These are phyloP conservation scores for Phytophthora gonapodyides DNA, from an alignment of 352 stramenopile genomes.

Conservation along the genomic window DNA sequence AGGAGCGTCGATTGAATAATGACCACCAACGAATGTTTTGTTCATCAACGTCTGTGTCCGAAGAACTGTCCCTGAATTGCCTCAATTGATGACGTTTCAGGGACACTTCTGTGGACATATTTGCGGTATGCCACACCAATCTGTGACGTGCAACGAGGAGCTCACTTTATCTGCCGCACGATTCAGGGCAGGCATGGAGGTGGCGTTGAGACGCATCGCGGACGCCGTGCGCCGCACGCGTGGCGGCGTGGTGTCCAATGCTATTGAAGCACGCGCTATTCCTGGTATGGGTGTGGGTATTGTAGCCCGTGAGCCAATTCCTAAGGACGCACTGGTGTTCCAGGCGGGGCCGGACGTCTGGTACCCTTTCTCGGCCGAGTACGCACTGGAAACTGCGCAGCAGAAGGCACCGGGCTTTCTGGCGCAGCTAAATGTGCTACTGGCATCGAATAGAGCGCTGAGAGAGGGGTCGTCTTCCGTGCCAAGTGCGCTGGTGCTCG, in stretches of 20 bases:
- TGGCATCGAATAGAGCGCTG: constrained; percentile 40
- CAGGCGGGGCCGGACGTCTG: constrained; percentile 58
- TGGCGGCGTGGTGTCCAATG: constrained; percentile 56
- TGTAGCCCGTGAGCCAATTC: constrained; percentile 54
- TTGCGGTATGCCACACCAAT: constrained; percentile 16
- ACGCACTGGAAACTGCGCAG: constrained; percentile 60
- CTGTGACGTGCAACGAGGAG: constrained; percentile 19
- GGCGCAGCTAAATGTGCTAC: constrained; percentile 53
- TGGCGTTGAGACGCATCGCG: constrained; percentile 51
- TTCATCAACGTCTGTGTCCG: constrained; percentile 29
- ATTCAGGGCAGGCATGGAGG: constrained; percentile 33
- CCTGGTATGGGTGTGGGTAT: constrained; percentile 72
- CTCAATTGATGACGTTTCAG: constrained; percentile 4
- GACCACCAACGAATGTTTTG: constrained; percentile 29
- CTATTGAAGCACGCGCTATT: constrained; percentile 52
- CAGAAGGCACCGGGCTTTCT: constrained; percentile 71
- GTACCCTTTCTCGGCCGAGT: constrained; percentile 79
- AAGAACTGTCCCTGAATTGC: constrained; percentile 6
- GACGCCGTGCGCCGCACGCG: constrained; percentile 56
- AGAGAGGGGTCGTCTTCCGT: constrained; percentile 48
- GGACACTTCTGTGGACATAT: constrained; percentile 10
- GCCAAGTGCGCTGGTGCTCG: constrained; percentile 67
- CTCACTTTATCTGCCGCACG: not conserved
- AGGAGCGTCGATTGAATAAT: constrained; percentile 25
- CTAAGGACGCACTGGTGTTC: constrained; percentile 68